A percentile compares a stretch with the other conserved stretches of the same genome.
Conservation (phyloP, 1,139 yeast species). For the Magnusiomyces magnusii region DNA sequence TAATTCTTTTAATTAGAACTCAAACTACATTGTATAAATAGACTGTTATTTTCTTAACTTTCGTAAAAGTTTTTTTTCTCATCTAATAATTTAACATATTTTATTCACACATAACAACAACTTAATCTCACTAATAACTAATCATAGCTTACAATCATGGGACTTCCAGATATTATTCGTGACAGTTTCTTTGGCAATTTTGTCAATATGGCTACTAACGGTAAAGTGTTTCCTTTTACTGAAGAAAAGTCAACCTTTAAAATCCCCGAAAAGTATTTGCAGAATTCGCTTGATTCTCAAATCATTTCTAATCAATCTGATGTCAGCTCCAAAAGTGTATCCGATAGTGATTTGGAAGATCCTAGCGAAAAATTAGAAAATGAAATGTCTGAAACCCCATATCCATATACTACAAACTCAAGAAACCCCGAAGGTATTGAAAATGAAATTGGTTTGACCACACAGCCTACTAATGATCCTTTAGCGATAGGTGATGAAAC, state of each 20-base stretch:
- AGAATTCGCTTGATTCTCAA: background rate
- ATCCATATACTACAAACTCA: slow-evolving; percentile 7
- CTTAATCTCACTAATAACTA: too few species aligned
- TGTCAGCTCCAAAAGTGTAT: background rate
- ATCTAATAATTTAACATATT: too few species aligned
- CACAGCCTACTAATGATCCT: slow-evolving; percentile 2
- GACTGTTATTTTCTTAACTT: too few species aligned
- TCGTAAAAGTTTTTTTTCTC: too few species aligned
- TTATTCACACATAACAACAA: too few species aligned
- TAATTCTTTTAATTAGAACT: too few species aligned
- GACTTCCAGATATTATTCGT: slow-evolving; percentile 7
- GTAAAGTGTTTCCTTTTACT: slow-evolving; percentile 12
- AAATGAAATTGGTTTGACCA: slow-evolving; percentile 3
- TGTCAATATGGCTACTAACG: slow-evolving; percentile 17
- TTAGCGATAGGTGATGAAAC: slow-evolving; percentile 3
- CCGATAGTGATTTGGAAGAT: background rate
- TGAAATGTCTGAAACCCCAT: slow-evolving; percentile 1
- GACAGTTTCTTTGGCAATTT: slow-evolving; percentile 17
- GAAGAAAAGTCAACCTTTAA: slow-evolving; percentile 19
- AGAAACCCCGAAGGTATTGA: slow-evolving; percentile 6
- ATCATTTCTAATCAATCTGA: background rate
- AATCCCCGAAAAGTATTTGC: slow-evolving; percentile 16
- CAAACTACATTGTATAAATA: too few species aligned
- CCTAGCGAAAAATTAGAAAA: background rate
- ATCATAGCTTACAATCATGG: background rate